A percentile compares a stretch with the other conserved stretches of the same genome.
These are phyloP conservation scores for Alternaria panax DNA, from an alignment of 2,329 filamentous ascomycete genomes.

Conservation along the genomic window DNA sequence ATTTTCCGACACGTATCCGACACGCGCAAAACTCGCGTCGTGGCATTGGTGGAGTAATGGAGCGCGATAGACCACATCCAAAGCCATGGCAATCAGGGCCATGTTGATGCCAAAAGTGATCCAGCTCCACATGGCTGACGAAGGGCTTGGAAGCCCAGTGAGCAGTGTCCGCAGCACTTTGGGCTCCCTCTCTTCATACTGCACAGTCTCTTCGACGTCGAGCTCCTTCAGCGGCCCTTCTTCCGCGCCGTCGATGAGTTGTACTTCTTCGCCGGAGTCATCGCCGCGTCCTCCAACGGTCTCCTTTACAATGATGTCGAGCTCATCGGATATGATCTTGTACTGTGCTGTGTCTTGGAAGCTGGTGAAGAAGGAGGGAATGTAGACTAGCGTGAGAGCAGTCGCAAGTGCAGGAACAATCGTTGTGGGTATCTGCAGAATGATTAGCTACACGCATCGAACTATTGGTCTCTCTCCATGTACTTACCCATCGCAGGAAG, in stretches of 20 bases:
- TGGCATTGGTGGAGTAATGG: conserved; percentile 72
- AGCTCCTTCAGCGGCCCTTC: conserved; percentile 55
- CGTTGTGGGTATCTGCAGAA: conserved; percentile 41
- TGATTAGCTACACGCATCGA: conserved; percentile 17
- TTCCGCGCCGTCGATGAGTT: conserved; percentile 52
- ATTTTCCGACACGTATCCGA: conserved; percentile 84
- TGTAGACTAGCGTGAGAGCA: conserved; percentile 70
- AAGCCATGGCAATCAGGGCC: conserved; percentile 70
- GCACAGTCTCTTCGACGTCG: conserved; percentile 68
- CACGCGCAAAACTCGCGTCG: conserved; percentile 82
- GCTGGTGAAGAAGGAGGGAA: conserved; percentile 68
- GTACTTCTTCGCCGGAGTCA: conserved; percentile 40
- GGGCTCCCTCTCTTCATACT: conserved; percentile 65
- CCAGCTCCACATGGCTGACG: conserved; percentile 70
- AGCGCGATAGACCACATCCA: conserved; percentile 80
- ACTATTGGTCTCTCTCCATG: background rate
- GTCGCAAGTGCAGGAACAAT: conserved; percentile 60
- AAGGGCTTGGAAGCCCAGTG: conserved; percentile 76
- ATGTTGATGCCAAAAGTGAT: conserved; percentile 77
- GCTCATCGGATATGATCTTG: conserved; percentile 64
- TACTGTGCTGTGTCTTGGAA: conserved; percentile 65
- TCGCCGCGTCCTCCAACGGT: conserved; percentile 46
- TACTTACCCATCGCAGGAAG: conserved; percentile 68
- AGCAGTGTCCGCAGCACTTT: conserved; percentile 71
- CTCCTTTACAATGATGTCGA: conserved; percentile 59